These are phyloP conservation scores for Crotalaria pallida DNA, from an alignment of 306 rosid genomes.

Conservation along the genomic window DNA sequence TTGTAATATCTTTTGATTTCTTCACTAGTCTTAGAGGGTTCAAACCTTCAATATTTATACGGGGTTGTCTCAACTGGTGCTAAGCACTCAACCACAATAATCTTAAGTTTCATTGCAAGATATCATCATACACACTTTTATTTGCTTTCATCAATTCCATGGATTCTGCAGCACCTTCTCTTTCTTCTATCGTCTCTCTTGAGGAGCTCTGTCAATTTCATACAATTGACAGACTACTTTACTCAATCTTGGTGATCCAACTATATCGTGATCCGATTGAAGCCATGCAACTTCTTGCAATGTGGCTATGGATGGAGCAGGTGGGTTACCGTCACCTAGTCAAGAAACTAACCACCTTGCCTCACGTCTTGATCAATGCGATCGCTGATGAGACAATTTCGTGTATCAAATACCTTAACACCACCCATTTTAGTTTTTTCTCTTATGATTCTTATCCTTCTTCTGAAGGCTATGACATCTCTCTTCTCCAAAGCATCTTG, in stretches of 20 bases:
- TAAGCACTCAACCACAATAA: background rate
- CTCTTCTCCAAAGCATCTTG: conserved; percentile 41
- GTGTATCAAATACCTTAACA: conserved; percentile 35
- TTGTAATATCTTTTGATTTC: no score
- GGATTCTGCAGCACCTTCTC: background rate
- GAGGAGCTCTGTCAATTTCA: conserved; percentile 52
- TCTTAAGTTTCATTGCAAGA: no score
- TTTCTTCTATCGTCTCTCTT: conserved; percentile 8
- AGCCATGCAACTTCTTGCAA: conserved; percentile 47
- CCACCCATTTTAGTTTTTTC: no score
- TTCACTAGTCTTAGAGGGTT: background rate
- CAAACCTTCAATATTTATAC: background rate
- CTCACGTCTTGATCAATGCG: conserved; percentile 42
- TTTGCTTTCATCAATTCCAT: background rate
- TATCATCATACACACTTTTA: no score
- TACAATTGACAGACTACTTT: conserved; percentile 53
- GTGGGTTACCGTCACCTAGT: conserved; percentile 39
- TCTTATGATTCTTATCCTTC: no score
- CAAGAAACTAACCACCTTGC: conserved; percentile 31
- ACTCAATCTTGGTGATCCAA: conserved; percentile 30
- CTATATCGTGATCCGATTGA: conserved; percentile 54
- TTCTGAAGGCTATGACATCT: conserved; percentile 24
- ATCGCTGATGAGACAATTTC: conserved; percentile 56
- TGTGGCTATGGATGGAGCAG: conserved; percentile 80
- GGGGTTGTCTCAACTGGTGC: background rate